A percentile compares a stretch with the other conserved stretches of the same genome.
phyloP scores from a whole-genome alignment of 768 basidiomycete species.

The Lactarius sanguifluus region DNA sequence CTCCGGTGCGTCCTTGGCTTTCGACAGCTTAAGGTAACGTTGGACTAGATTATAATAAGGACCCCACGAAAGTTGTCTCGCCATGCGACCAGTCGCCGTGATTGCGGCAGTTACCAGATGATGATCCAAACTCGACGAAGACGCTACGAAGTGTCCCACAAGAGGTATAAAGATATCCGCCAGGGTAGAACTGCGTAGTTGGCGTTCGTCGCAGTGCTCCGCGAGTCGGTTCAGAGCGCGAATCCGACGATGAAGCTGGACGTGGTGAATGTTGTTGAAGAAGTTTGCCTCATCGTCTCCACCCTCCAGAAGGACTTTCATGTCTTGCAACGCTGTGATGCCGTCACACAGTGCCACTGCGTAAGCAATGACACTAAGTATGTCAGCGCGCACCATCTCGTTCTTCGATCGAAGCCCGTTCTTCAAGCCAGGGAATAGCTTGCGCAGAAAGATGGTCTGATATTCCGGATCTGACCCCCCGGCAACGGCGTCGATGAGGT shows the following conservation, averaged over 20 bases:
- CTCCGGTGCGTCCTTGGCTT: conserved; percentile 67
- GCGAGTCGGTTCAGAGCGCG: conserved; percentile 83
- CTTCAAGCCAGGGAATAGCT: conserved; percentile 76
- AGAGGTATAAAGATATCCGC: conserved; percentile 86
- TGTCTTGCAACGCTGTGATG: conserved; percentile 66
- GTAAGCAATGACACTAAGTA: conserved; percentile 74
- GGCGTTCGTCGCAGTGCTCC: conserved; percentile 67
- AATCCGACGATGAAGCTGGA: conserved; percentile 87
- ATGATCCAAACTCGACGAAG: conserved; percentile 67
- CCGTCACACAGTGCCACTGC: conserved; percentile 64
- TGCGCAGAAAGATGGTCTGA: conserved; percentile 57
- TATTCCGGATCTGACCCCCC: conserved; percentile 43
- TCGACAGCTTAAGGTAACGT: conserved; percentile 71
- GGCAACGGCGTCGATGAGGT: conserved; percentile 68
- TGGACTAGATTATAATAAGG: conserved; percentile 78
- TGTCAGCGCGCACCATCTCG: conserved; percentile 85
- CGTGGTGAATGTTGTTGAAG: conserved; percentile 93
- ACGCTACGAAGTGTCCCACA: conserved; percentile 74
- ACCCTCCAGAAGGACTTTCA: conserved; percentile 75
- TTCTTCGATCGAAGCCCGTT: conserved; percentile 74
- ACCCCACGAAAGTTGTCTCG: conserved; percentile 77
- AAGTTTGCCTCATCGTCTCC: conserved; percentile 96
- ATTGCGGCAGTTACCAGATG: conserved; percentile 92
- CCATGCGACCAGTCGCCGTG: conserved; percentile 70
- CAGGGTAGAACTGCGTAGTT: conserved; percentile 66